phyloP scores from a whole-genome alignment of 2,329 filamentous ascomycete species.

The Stagonosporopsis tanaceti region DNA sequence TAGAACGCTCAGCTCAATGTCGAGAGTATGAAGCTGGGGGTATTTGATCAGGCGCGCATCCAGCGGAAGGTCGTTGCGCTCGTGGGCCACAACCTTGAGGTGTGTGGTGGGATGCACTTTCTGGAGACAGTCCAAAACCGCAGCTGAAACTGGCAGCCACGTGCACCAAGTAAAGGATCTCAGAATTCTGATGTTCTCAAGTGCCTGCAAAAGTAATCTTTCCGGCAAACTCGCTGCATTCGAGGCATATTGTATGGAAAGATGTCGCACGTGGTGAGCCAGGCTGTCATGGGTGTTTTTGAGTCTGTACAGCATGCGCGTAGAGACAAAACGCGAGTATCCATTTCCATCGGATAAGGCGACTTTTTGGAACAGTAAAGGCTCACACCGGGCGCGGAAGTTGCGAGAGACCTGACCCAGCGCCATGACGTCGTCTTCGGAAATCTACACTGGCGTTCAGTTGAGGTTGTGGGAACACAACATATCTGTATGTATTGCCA shows the following conservation, averaged over 20 bases:
- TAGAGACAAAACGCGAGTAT: background rate
- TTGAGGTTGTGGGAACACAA: too few relatives aligned
- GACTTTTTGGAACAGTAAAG: background rate
- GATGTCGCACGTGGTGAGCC: background rate
- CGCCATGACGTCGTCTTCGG: background rate
- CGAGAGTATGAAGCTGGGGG: background rate
- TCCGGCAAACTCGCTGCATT: background rate
- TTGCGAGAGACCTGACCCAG: background rate
- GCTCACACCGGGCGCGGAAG: background rate
- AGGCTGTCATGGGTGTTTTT: background rate
- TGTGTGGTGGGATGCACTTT: background rate
- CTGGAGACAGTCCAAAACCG: background rate
- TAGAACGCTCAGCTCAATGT: background rate
- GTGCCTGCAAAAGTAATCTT: background rate
- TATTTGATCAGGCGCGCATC: background rate
- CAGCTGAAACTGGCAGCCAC: background rate
- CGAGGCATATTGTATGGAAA: background rate
- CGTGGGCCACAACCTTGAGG: background rate
- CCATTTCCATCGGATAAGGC: background rate
- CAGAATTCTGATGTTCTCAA: background rate
- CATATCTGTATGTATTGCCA: background rate
- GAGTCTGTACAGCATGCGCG: background rate
- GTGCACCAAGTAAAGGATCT: background rate
- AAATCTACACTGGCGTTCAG: background rate
- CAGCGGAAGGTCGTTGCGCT: slow-evolving; percentile 1